Percentiles rank a stretch among this genome's conserved stretches.
These are phyloP conservation scores for Hapsidospora chrysogenum DNA, from an alignment of 495 filamentous ascomycete genomes.

Conservation along the genomic window DNA sequence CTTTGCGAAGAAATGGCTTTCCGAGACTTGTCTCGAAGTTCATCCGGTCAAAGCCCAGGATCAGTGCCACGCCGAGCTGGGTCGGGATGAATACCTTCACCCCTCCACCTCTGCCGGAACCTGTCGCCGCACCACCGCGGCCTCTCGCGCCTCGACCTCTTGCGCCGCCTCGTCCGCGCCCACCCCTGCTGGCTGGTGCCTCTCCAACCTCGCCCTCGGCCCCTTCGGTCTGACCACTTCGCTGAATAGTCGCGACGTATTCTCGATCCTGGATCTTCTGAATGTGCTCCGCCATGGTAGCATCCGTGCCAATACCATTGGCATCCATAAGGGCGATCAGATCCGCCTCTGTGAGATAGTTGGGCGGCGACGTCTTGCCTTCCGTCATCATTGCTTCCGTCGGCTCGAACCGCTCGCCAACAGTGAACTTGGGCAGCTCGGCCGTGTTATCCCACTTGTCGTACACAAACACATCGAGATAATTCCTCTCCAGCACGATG, in stretches of 20 bases:
- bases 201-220: conserved; percentile 16
- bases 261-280: conserved; percentile 79
- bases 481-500: conserved; percentile 77
- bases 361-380: conserved; percentile 69
- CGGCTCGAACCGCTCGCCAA: conserved; percentile 70
- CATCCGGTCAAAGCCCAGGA: conserved; percentile 86
- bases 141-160: conserved; percentile 30
- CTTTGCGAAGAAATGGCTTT: conserved; percentile 95
- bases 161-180: conserved; percentile 23
- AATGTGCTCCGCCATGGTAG: conserved; percentile 98
- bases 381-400: conserved; percentile 79
- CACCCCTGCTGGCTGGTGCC: conserved; percentile 16
- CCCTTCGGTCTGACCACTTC: conserved; percentile 7
- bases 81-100: conserved; percentile 84
- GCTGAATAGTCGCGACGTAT: conserved; percentile 57
- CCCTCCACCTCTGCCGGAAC: conserved; percentile 30
- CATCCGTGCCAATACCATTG: conserved; percentile 95
- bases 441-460: conserved; percentile 87
- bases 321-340: conserved; percentile 97
- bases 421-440: conserved; percentile 58
- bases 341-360: conserved; percentile 86
- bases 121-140: conserved; percentile 19
- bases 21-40: conserved; percentile 77
- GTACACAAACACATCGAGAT: conserved; percentile 89
- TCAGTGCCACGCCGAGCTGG: conserved; percentile 71